A percentile compares a stretch with the other conserved stretches of the same genome.
Evolutionary conservation across 257 asterid species (phyloP).

Genomic region (Jaltomata sinuosa): DNA sequence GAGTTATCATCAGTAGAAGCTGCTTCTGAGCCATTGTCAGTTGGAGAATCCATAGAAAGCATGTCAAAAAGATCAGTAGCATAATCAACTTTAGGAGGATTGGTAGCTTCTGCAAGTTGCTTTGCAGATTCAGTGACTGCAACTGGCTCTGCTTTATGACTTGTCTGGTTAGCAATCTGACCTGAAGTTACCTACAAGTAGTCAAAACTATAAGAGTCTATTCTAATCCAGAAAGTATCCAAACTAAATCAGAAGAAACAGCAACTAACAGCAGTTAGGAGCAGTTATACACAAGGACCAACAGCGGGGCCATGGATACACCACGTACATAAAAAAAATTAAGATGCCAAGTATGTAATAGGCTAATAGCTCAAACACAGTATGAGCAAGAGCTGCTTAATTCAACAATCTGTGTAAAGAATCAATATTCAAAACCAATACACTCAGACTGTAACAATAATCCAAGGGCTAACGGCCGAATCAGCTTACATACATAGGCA

Average conservation of each 20-base stretch:
- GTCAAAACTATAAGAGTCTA: not conserved
- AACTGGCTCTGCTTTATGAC: conserved; percentile 49
- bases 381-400: not conserved
- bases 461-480: not conserved
- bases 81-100: conserved; percentile 72
- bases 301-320: not conserved
- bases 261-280: not conserved
- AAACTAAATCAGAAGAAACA: not conserved
- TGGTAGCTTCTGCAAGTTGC: conserved; percentile 33
- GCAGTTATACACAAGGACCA: not conserved
- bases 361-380: not conserved
- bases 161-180: conserved; percentile 36
- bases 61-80: conserved; percentile 89
- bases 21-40: conserved; percentile 44
- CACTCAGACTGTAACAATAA: not conserved
- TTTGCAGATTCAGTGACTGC: conserved; percentile 35
- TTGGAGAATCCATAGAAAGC: conserved; percentile 70
- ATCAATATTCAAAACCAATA: not conserved
- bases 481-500: not conserved
- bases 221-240: not conserved
- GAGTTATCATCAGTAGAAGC: conserved; percentile 57
- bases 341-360: not conserved
- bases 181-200: conserved; percentile 56
- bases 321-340: not conserved
- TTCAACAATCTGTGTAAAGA: not conserved